Percentiles rank a stretch among this genome's conserved stretches.
Conservation (phyloP, 2,329 filamentous ascomycete genomes). For the Fusarium longipes region DNA sequence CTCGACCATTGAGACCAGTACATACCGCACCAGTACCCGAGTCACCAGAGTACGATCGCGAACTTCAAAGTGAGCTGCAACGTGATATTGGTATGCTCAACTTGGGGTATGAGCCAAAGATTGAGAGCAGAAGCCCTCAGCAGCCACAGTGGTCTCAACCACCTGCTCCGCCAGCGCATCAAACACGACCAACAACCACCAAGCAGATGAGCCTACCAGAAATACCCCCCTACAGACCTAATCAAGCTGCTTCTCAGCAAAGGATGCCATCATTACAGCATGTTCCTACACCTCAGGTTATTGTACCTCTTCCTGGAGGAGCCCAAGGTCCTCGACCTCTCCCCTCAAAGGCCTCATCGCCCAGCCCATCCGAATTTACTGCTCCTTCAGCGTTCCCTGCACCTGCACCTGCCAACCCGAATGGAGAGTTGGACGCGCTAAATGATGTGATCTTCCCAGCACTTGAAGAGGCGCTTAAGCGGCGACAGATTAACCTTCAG, state of each 20-base stretch:
- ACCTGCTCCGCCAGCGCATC: slow-evolving; percentile 51
- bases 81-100: slow-evolving; percentile 70
- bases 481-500: slow-evolving; percentile 74
- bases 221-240: slow-evolving; percentile 66
- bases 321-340: slow-evolving; percentile 43
- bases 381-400: slow-evolving; percentile 66
- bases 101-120: slow-evolving; percentile 50
- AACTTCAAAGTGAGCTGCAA: slow-evolving; percentile 71
- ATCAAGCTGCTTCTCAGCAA: slow-evolving; percentile 47
- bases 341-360: slow-evolving; percentile 50
- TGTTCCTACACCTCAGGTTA: slow-evolving; percentile 37
- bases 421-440: slow-evolving; percentile 83
- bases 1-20: slow-evolving; percentile 59
- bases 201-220: slow-evolving; percentile 62
- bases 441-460: slow-evolving; percentile 94
- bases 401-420: slow-evolving; percentile 66
- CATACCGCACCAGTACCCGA: slow-evolving; percentile 60
- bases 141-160: slow-evolving; percentile 32
- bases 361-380: slow-evolving; percentile 47
- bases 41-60: slow-evolving; percentile 70
- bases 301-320: slow-evolving; percentile 29
- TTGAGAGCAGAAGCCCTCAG: slow-evolving; percentile 27
- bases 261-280: slow-evolving; percentile 48
- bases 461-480: slow-evolving; percentile 87
- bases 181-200: slow-evolving; percentile 53